Evolutionary conservation across 2,329 filamentous ascomycete species (phyloP), one percentile per base, ranked within the genome.

Genomic region (Phaeosphaeria sp.): DNA sequence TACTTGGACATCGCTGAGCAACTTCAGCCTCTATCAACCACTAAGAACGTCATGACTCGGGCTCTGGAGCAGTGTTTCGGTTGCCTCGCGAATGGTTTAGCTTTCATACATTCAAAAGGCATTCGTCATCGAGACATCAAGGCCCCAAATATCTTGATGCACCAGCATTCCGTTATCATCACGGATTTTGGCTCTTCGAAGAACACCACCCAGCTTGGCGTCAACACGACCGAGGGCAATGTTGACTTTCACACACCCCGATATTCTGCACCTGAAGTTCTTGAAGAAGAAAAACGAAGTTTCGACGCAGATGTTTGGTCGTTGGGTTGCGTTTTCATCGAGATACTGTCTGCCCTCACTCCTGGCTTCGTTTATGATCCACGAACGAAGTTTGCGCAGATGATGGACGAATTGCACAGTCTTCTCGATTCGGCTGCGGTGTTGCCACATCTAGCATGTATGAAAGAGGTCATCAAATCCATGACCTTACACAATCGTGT

Each of bases 81-180:
- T 3, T 36, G 30, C 11, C 30, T 36, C 8, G 30, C 30, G 15
- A 13, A 43, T n/a, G 63, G 57, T 0, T 36, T 68, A n/a, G 40
- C 47, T 2, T 67, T 59, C 36, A 58, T 68, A 27, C 64, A 68
- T 24, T 17, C 27, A 0, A 44, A 56, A 8, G 53, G 30, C 0
- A 61, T 68, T 17, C 49, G 64, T 11, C 62, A 68, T 48, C 60
- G 63, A 27, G 66, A 68, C 33, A 63, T 68, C 30, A 70, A 70
- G 21, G 62, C 66, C 1, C 52, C 51, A 6, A 69, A 67, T 33
- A 66, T 67, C 22, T 59, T 67, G 2, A 40, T 69, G 11, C 55
- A 68, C n/a, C 20, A 27, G 1, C 44, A 47, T 1, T 59, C 53
- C 9, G 24, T 66, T 6, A 27, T 69, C 15, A 64, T 61, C n/a